Percentiles rank a stretch among this genome's conserved stretches.
phyloP scores from a whole-genome alignment of 106 monocot species.

The Apostasia shenzhenica region DNA sequence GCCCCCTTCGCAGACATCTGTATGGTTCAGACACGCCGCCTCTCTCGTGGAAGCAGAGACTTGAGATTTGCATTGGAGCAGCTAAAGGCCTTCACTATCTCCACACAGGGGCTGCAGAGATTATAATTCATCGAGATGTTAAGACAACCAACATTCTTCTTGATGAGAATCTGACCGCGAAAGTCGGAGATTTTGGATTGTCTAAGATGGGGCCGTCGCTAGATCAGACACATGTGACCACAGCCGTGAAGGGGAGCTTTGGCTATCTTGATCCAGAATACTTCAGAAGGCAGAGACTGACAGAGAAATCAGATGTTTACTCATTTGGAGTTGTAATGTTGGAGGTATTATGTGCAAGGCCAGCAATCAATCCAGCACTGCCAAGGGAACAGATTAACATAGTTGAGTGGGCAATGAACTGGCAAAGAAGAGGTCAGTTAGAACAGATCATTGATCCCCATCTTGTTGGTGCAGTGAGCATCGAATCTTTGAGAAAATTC shows the following conservation, averaged over 20 bases:
- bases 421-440: slow-evolving; percentile 44
- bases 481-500: slow-evolving; percentile 42
- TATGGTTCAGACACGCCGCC: slow-evolving; percentile 47
- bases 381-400: slow-evolving; percentile 60
- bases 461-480: slow-evolving; percentile 31
- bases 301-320: too few relatives aligned
- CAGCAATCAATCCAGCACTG: slow-evolving; percentile 45
- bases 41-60: slow-evolving; percentile 64
- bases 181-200: slow-evolving; percentile 65
- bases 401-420: slow-evolving; percentile 51
- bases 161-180: slow-evolving; percentile 52
- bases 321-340: slow-evolving; percentile 50
- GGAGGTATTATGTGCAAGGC: slow-evolving; percentile 63
- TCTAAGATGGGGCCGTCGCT: slow-evolving; percentile 44
- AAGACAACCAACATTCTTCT: slow-evolving; percentile 71
- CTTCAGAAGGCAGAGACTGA: slow-evolving; percentile 28
- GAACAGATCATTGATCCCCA: slow-evolving; percentile 42
- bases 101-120: slow-evolving; percentile 56
- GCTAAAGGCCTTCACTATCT: slow-evolving; percentile 68
- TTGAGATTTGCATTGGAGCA: slow-evolving; percentile 61
- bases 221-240: slow-evolving; percentile 64
- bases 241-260: slow-evolving; percentile 4
- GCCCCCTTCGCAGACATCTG: slow-evolving; percentile 58
- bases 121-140: slow-evolving; percentile 59
- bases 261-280: slow-evolving; percentile 69